phyloP scores from a whole-genome alignment of 2,329 filamentous ascomycete species.

The Ophiostoma sp. region DNA sequence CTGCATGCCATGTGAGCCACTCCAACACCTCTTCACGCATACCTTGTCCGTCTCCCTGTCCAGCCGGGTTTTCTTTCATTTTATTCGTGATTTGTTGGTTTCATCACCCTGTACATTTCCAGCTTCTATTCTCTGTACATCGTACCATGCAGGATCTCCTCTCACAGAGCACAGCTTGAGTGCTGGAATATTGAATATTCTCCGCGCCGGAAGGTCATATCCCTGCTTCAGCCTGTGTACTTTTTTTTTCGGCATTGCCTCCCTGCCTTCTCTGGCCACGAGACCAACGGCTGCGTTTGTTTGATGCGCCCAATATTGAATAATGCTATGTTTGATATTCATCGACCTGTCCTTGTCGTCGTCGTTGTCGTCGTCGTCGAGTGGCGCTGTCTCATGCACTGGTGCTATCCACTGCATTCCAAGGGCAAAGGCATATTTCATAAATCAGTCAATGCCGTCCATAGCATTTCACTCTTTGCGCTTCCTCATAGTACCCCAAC shows the following conservation, averaged over 20 bases:
- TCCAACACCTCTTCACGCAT: background rate
- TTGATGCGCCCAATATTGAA: background rate
- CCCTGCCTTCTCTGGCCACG: background rate
- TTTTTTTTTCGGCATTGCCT: background rate
- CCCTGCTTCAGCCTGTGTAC: background rate
- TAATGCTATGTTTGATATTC: background rate
- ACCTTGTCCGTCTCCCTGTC: background rate
- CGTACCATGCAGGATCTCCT: background rate
- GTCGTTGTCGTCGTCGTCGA: background rate
- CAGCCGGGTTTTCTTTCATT: constrained; percentile 9
- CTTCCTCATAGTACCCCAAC: background rate
- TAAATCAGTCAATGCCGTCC: background rate
- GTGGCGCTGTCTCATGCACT: constrained; percentile 10
- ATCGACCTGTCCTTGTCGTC: background rate
- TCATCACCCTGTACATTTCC: background rate
- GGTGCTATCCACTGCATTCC: background rate
- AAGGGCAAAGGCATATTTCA: background rate
- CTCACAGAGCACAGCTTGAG: background rate
- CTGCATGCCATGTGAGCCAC: background rate
- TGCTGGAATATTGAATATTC: background rate
- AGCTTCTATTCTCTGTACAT: background rate
- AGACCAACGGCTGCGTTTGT: background rate
- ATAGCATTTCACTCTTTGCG: background rate
- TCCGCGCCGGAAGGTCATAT: background rate
- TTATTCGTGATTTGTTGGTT: background rate